phyloP scores from a whole-genome alignment of 1,139 yeast genomes.

The Geotrichum europaeum region DNA sequence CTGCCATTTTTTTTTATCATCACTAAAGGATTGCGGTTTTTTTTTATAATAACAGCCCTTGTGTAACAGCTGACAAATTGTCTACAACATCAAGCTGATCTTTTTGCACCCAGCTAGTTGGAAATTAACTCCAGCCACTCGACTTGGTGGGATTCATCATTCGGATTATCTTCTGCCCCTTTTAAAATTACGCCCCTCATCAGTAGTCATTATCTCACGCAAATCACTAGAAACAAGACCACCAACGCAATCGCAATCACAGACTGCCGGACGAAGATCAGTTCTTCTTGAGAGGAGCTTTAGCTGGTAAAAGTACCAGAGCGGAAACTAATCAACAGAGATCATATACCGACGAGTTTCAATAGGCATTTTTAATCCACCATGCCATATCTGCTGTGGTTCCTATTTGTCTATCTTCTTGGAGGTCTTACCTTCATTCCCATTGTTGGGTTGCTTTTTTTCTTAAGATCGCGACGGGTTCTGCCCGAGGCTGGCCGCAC shows the following conservation, averaged over 20 bases:
- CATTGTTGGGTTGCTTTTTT: conserved; percentile 37
- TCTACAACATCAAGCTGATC: not conserved
- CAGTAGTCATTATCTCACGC: not conserved
- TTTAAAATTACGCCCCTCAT: not conserved
- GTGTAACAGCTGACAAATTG: not conserved
- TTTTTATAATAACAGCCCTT: not conserved
- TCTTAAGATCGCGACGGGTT: conserved; percentile 31
- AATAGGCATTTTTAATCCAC: not conserved
- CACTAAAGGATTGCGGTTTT: not conserved
- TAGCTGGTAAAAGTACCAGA: not conserved
- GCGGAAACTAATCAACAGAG: not conserved
- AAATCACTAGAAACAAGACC: not conserved
- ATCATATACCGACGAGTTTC: not conserved
- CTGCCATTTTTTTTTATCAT: not conserved
- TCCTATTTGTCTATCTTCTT: conserved; percentile 44
- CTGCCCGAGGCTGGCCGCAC: conserved; percentile 31
- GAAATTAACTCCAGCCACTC: not conserved
- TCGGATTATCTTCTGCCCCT: not conserved
- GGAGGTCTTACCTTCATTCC: conserved; percentile 85
- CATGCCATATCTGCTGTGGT: conserved; percentile 17
- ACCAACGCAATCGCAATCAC: not conserved
- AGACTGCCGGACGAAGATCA: not conserved
- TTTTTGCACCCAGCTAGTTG: not conserved
- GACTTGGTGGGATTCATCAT: not conserved
- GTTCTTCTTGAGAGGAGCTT: not conserved